Evolutionary conservation across 441 rosid genomes (phyloP).

Genomic region (Rhodomyrtus psidioides): DNA sequence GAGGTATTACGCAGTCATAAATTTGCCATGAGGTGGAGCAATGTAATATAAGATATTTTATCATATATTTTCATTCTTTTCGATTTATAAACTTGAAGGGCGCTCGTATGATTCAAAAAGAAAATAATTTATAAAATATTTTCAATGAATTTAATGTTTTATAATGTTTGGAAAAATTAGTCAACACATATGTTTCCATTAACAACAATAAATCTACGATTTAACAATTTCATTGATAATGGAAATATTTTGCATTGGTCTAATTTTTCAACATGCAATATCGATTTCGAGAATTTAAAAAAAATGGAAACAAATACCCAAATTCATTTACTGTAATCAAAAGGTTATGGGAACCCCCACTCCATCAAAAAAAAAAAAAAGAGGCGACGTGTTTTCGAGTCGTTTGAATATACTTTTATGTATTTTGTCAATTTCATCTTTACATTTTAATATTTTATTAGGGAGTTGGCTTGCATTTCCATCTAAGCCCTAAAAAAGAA

Average conservation of each 20-base stretch:
- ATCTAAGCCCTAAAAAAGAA: no score
- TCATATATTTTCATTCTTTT: background rate
- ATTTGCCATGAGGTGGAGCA: background rate
- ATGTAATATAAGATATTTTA: background rate
- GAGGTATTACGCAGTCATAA: background rate
- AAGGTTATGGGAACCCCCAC: no score
- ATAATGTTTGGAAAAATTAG: background rate
- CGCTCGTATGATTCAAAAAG: accelerated
- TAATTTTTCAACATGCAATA: background rate
- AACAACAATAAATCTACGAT: background rate
- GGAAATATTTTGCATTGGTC: background rate
- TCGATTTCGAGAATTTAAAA: no score
- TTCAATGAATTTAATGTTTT: background rate
- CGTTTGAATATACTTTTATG: no score
- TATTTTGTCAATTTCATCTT: no score
- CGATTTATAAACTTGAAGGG: background rate
- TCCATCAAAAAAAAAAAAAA: no score
- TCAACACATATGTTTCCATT: background rate
- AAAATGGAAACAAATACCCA: no score
- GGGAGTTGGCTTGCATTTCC: no score
- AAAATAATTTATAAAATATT: background rate
- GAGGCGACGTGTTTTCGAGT: no score
- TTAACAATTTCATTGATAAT: background rate
- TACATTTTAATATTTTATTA: no score
- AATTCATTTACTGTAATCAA: no score